Conservation (phyloP, 176 grass and related monocot species). For the Rhynchospora tenuis region DNA sequence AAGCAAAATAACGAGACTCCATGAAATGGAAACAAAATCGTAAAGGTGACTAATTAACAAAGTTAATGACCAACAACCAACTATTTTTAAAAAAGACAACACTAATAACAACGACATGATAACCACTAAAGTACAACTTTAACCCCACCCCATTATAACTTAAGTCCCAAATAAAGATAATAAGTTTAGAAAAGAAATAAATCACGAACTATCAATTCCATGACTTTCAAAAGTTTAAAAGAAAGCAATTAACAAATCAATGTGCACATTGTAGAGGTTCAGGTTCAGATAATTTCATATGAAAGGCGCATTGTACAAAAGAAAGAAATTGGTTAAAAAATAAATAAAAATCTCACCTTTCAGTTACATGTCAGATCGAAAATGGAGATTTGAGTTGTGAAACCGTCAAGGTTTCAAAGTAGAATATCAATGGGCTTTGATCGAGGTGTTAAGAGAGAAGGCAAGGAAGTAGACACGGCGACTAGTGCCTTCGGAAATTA, state of each 20-base stretch:
- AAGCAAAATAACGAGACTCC: neutral
- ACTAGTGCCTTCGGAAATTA: neutral
- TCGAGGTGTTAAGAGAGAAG: neutral
- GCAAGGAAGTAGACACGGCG: neutral
- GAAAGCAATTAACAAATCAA: neutral
- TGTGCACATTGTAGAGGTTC: neutral
- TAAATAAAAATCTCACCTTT: neutral
- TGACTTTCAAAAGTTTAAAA: neutral
- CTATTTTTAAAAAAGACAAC: neutral
- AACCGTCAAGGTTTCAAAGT: neutral
- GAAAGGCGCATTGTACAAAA: neutral
- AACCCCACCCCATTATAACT: neutral
- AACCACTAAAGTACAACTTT: constrained; percentile 11
- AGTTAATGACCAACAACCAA: neutral
- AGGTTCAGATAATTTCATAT: neutral
- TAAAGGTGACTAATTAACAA: neutral
- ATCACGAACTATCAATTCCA: neutral
- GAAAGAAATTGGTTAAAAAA: neutral
- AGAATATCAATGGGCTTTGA: neutral
- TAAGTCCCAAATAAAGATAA: neutral
- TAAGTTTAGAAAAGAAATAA: neutral
- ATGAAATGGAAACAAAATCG: constrained; percentile 7
- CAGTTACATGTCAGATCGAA: neutral
- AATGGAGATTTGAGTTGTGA: neutral
- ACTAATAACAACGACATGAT: neutral